Conservation (phyloP, 805 yeast species). For the Hanseniaspora nectarophila region DNA sequence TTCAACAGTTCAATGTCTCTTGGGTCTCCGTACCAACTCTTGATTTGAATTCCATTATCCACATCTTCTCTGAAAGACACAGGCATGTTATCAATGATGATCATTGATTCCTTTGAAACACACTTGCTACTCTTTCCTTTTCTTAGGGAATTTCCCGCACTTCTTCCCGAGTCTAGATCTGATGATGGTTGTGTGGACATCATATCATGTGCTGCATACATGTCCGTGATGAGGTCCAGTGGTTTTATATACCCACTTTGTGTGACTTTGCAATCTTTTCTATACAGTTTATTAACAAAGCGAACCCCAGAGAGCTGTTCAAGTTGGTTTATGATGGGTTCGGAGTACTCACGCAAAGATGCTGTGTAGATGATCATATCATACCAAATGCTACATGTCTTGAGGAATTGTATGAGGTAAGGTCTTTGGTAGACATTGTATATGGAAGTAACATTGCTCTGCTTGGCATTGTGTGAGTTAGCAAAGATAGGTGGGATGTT, state of each 20-base stretch:
- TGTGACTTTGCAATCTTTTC: slow-evolving; percentile 66
- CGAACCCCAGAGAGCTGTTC: slow-evolving; percentile 46
- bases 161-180: background rate
- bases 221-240: slow-evolving; percentile 29
- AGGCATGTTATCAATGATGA: slow-evolving; percentile 88
- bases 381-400: slow-evolving; percentile 74
- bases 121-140: slow-evolving; percentile 21
- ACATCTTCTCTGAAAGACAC: slow-evolving; percentile 73
- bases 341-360: slow-evolving; percentile 87
- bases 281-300: slow-evolving; percentile 55
- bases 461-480: slow-evolving; percentile 26
- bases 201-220: background rate
- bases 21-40: slow-evolving; percentile 98
- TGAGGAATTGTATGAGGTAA: slow-evolving; percentile 70
- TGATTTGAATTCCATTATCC: slow-evolving; percentile 81
- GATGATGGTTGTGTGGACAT: background rate
- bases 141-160: no score
- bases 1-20: slow-evolving; percentile 73
- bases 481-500: slow-evolving; percentile 15
- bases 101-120: slow-evolving; percentile 31
- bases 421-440: slow-evolving; percentile 91
- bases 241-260: slow-evolving; percentile 80
- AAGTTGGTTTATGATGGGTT: slow-evolving; percentile 87
- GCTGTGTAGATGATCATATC: slow-evolving; percentile 89
- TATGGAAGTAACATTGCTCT: slow-evolving; percentile 59